Percentiles rank a stretch among this genome's conserved stretches.
Conservation (phyloP, 306 rosid genomes). For the Castanea mollissima region DNA sequence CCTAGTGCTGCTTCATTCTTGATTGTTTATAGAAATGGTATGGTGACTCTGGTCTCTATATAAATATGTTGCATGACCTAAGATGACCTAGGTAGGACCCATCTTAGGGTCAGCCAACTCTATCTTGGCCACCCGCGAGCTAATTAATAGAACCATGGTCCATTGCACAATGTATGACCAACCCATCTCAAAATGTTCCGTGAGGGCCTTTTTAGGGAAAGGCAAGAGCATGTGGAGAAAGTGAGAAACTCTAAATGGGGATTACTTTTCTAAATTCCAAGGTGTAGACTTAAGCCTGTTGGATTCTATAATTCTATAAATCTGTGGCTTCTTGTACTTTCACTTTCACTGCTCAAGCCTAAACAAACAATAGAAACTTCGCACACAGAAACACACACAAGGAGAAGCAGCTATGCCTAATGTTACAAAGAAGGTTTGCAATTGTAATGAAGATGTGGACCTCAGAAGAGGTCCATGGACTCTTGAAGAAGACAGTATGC, state of each 20-base stretch:
- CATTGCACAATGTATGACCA: slow-evolving; percentile 26
- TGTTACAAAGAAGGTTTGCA: slow-evolving; percentile 31
- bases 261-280: slow-evolving; percentile 14
- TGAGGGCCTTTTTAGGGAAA: slow-evolving; percentile 5
- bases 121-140: slow-evolving; percentile 30
- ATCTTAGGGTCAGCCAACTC: slow-evolving; percentile 13
- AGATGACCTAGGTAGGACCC: slow-evolving; percentile 26
- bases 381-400: neutral
- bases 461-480: slow-evolving; percentile 97
- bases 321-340: slow-evolving; percentile 4
- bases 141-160: slow-evolving; percentile 20
- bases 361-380: neutral
- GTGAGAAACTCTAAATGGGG: slow-evolving; percentile 19
- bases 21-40: slow-evolving; percentile 1
- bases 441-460: slow-evolving; percentile 48
- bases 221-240: slow-evolving; percentile 26
- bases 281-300: slow-evolving; percentile 16
- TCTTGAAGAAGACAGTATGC: slow-evolving; percentile 85
- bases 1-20: slow-evolving; percentile 6
- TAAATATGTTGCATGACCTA: slow-evolving; percentile 19
- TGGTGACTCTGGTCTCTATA: neutral
- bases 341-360: slow-evolving; percentile 29
- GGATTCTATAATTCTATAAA: slow-evolving; percentile 38
- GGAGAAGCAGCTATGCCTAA: slow-evolving; percentile 48
- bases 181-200: slow-evolving; percentile 40